phyloP scores from a whole-genome alignment of 225 moss, liverwort and hornwort genomes.

The Bryoerythrophyllum caledonicum region DNA sequence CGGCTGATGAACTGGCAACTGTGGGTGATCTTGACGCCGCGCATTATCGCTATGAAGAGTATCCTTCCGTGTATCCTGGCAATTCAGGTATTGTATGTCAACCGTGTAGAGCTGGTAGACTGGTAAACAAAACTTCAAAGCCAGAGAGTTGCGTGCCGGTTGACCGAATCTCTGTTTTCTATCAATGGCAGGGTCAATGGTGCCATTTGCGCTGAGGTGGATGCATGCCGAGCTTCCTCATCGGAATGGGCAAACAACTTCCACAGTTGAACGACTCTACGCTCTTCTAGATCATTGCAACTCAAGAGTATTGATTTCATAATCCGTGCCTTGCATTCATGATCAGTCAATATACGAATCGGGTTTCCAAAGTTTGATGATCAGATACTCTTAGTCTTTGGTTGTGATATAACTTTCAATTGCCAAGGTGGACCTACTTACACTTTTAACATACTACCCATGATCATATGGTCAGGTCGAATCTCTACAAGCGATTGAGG shows the following conservation, averaged over 20 bases:
- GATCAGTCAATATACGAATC: background rate
- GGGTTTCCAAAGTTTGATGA: background rate
- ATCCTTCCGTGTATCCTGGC: slow-evolving; percentile 72
- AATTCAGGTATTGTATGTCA: slow-evolving; percentile 59
- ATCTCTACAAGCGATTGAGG: slow-evolving; percentile 52
- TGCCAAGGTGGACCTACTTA: background rate
- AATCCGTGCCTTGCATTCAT: background rate
- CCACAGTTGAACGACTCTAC: slow-evolving; percentile 78
- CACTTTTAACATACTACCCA: background rate
- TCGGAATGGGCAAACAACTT: slow-evolving; percentile 75
- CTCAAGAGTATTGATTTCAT: slow-evolving; percentile 57
- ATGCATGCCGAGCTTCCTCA: slow-evolving; percentile 96
- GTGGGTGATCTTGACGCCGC: slow-evolving; percentile 76
- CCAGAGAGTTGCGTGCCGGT: background rate
- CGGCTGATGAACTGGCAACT: slow-evolving; percentile 67
- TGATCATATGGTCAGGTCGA: slow-evolving; percentile 53
- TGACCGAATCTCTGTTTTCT: slow-evolving; percentile 16
- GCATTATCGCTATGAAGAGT: slow-evolving; percentile 75
- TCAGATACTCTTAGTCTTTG: background rate
- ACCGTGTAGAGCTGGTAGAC: background rate
- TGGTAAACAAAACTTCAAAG: background rate
- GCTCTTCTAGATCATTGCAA: slow-evolving; percentile 85
- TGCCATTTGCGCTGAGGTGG: slow-evolving; percentile 94
- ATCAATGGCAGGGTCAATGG: slow-evolving; percentile 82
- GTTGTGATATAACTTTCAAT: background rate